Conservation (phyloP, 164 flowering plant species). For the Hamamelis virginiana region DNA sequence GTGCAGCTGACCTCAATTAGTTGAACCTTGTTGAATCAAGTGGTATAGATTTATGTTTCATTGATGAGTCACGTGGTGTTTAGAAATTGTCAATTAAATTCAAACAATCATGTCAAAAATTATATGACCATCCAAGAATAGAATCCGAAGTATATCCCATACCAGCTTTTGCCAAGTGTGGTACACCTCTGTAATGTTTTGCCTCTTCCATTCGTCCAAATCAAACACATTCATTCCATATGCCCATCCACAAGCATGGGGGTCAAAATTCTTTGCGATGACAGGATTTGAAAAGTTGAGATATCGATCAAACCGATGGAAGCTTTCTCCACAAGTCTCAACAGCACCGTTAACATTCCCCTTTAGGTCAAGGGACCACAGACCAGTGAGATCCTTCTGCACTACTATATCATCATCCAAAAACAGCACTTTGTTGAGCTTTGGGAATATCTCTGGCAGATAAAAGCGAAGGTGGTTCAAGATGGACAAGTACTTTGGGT, state of each 20-base stretch:
- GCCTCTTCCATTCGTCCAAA: conserved; percentile 70
- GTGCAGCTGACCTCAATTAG: background rate
- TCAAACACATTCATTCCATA: conserved; percentile 92
- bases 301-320: conserved; percentile 77
- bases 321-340: conserved; percentile 80
- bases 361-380: conserved; percentile 78
- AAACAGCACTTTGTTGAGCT: conserved; percentile 83
- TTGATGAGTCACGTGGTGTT: background rate
- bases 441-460: conserved; percentile 88
- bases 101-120: background rate
- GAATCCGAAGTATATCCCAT: conserved; percentile 15
- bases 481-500: conserved; percentile 90
- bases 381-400: conserved; percentile 75
- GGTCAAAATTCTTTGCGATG: conserved; percentile 69
- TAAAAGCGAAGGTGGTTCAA: conserved; percentile 96
- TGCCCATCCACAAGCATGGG: conserved; percentile 92
- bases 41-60: background rate
- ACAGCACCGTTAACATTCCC: conserved; percentile 94
- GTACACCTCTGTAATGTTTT: conserved; percentile 70
- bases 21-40: background rate
- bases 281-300: conserved; percentile 85
- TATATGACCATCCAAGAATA: background rate
- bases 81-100: background rate
- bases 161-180: conserved; percentile 88
- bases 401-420: conserved; percentile 94